Evolutionary conservation across 2,329 filamentous ascomycete species (phyloP).

Genomic region (Talaromyces sp.): DNA sequence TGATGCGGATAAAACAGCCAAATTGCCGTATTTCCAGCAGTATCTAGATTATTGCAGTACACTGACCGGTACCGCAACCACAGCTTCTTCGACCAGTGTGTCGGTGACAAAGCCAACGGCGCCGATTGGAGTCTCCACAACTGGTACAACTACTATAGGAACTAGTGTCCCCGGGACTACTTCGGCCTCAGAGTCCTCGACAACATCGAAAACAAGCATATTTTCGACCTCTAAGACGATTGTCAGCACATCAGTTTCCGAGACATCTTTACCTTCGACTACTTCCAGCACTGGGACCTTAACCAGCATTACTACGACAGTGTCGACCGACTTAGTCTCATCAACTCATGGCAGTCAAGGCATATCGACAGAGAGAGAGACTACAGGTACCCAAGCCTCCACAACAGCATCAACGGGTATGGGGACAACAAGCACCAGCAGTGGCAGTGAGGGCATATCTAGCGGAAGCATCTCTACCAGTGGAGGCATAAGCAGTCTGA

Average conservation of each 20-base stretch:
- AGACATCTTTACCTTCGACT: not conserved
- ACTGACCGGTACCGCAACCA: not conserved
- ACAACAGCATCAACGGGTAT: not conserved
- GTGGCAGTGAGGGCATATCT: not conserved
- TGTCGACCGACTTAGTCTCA: not conserved
- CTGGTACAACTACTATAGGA: not conserved
- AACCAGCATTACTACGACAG: not conserved
- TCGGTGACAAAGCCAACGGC: not conserved
- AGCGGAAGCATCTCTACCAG: not conserved
- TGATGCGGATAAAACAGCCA: not conserved
- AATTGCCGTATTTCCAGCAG: conserved; percentile 12
- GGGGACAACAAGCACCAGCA: not conserved
- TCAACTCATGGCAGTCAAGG: not conserved
- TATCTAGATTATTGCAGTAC: conserved; percentile 11
- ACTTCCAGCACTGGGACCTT: not conserved
- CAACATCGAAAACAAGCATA: not conserved
- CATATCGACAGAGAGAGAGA: not conserved
- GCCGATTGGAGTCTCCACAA: not conserved
- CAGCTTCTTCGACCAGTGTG: not conserved
- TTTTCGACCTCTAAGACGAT: not conserved
- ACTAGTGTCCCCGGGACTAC: not conserved
- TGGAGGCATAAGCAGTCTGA: not conserved
- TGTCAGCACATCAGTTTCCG: not conserved
- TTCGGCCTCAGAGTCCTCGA: not conserved
- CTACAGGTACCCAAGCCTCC: not conserved